Conservation (phyloP, 345 rosid genomes). For the Abelmoschus esculentus region DNA sequence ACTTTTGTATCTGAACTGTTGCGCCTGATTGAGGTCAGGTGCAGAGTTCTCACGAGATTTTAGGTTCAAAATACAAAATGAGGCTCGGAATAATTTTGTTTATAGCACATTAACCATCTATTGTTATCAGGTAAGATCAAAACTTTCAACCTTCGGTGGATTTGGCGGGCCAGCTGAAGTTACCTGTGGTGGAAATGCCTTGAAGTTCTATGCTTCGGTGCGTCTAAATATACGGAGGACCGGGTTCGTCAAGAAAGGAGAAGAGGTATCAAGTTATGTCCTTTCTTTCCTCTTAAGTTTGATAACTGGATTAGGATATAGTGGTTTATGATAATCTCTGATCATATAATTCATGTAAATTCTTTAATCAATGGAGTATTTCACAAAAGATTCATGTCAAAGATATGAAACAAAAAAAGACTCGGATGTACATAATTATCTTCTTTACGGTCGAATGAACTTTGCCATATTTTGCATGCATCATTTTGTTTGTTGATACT, state of each 20-base stretch:
- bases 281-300: background rate
- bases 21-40: background rate
- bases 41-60: background rate
- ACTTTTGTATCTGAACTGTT: background rate
- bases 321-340: background rate
- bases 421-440: too few relatives aligned
- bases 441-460: background rate
- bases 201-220: constrained; percentile 94
- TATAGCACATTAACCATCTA: background rate
- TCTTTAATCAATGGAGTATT: too few relatives aligned
- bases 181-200: constrained; percentile 94
- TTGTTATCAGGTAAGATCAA: constrained; percentile 63
- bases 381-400: too few relatives aligned
- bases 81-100: background rate
- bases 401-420: too few relatives aligned
- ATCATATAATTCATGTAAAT: background rate
- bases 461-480: background rate
- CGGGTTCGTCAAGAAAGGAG: constrained; percentile 80
- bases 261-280: constrained; percentile 49
- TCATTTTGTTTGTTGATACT: constrained; percentile 7
- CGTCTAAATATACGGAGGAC: constrained; percentile 64
- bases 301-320: background rate
- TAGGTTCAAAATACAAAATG: background rate
- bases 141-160: constrained; percentile 81
- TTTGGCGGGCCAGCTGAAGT: constrained; percentile 93